Conservation (phyloP, 768 basidiomycete species). For the Coprinopsis sp. region DNA sequence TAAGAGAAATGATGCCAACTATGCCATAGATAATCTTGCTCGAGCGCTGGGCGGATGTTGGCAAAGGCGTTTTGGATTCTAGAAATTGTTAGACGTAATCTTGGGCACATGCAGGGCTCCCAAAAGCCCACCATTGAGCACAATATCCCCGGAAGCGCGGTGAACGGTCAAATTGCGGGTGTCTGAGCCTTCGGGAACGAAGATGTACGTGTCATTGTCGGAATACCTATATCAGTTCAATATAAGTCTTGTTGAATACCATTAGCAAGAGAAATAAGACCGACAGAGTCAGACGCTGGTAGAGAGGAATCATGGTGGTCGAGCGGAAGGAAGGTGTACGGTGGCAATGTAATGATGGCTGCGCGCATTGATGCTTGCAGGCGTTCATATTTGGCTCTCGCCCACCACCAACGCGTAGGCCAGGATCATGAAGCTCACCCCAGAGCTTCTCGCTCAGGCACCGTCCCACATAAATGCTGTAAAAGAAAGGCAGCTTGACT, state of each 20-base stretch:
- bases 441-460: constrained; percentile 84
- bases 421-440: constrained; percentile 83
- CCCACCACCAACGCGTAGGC: constrained; percentile 6
- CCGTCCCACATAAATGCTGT: constrained; percentile 74
- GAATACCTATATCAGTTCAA: constrained; percentile 44
- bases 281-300: constrained; percentile 72
- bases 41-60: constrained; percentile 52
- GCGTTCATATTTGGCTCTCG: neutral
- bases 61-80: constrained; percentile 55
- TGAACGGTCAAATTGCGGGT: constrained; percentile 68
- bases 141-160: constrained; percentile 70
- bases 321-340: constrained; percentile 18
- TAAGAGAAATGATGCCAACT: constrained; percentile 69
- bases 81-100: constrained; percentile 5
- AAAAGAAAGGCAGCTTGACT: constrained; percentile 88
- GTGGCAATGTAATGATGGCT: constrained; percentile 17
- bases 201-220: constrained; percentile 73
- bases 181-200: constrained; percentile 60
- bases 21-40: constrained; percentile 71
- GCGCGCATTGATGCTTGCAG: neutral
- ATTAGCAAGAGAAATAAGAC: constrained; percentile 16
- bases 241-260: constrained; percentile 12
- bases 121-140: constrained; percentile 53
- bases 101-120: neutral
- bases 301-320: constrained; percentile 52